Evolutionary conservation across 2,329 filamentous ascomycete genomes (phyloP), one percentile per base, ranked within the genome.

Genomic region (Cytospora piceicola): DNA sequence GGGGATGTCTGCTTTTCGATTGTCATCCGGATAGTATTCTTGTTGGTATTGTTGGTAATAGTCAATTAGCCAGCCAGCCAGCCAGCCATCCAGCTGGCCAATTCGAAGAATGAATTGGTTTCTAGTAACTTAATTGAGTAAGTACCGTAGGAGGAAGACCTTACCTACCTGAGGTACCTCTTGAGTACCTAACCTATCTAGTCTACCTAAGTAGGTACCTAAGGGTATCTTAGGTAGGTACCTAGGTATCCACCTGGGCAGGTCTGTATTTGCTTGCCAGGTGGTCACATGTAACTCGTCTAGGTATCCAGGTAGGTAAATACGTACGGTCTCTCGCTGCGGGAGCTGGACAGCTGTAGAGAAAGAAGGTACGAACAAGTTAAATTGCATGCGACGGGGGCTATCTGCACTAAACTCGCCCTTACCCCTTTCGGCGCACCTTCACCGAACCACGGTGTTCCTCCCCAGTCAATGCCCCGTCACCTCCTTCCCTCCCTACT

Each of bases 381-480:
- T 63, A 57, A 63, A 63, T 57, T 63, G 22, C 39, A 52, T 42
- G 30, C 53, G 61, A 57, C 61, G 61, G 61, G 61, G 61, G 39
- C n/a, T 63, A 54, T 57, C 39, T 54, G 53, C 60, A 63, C 61
- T 63, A 63, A 53, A 57, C 11, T 63, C 30, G 53, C 39, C 58
- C 63, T 58, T 63, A 42, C 56, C 63, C 62, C 59, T 60, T 67
- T 70, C 62, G 70, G 70, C 67, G 53, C 39, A 63, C 53, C 61
- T 52, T 52, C 30, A 57, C 46, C 46, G 46, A 49, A 24, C 46
- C n/a, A 49, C 46, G 39, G 56, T 63, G 61, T 30, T 63, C 39
- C 55, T 55, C 61, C 53, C 61, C 53, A 57, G 53, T 63, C 34
- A 54, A 49, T 57, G 53, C 61, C 53, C 61, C 53, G 53, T 57